Base-by-base conservation (phyloP, 148 eudicot genomes). In the Limonium bicolor region DNA sequence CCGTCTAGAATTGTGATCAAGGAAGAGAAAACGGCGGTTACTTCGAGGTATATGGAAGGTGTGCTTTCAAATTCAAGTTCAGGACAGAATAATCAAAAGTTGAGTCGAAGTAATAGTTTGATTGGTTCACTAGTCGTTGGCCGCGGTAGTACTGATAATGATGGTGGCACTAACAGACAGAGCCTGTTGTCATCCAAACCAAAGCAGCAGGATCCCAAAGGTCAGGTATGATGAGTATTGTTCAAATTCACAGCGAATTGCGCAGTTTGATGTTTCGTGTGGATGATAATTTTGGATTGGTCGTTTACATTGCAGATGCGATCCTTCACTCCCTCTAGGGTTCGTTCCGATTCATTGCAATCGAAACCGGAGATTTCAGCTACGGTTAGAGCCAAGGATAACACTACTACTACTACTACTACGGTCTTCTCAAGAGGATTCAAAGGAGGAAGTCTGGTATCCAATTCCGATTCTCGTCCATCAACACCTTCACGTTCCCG, bases 11-110 rank as follows among this genome's bases (percentile, higher is more conserved):
- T 23, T 47, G 75, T 81, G 34, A 90, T 84, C 10, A 86, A 92
- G 43, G 85, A 90, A 61, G 93, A 84, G 67, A 85, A 79, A 41
- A 70, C 49, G 1, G 54, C 29, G 15, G 95, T 78, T 30, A 65
- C 92, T 2, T 90, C 99, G 6, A 70, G 87, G 66, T 85, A 90
- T 20, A 90, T 75, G 95, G 85, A 71, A 19, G 95, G 99, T 38
- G 58, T 72, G 13, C 16, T 43, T 43, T 20, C 48, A 25, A n/a
- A n/a, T n/a, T n/a, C n/a, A n/a, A n/a, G n/a, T n/a, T n/a, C n/a
- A n/a, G n/a, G n/a, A n/a, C 18, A 28, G 27, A 28, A 43, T 7
- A 28, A 43, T 43, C 20, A 13, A 23, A 43, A 31, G n/a, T 34
- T 69, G 51, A 48, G 36, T 48, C 29, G 36, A 29, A 48, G 32